These are phyloP conservation scores for Aspergillus flavus DNA, from an alignment of 2,329 filamentous ascomycete genomes.

Conservation along the genomic window DNA sequence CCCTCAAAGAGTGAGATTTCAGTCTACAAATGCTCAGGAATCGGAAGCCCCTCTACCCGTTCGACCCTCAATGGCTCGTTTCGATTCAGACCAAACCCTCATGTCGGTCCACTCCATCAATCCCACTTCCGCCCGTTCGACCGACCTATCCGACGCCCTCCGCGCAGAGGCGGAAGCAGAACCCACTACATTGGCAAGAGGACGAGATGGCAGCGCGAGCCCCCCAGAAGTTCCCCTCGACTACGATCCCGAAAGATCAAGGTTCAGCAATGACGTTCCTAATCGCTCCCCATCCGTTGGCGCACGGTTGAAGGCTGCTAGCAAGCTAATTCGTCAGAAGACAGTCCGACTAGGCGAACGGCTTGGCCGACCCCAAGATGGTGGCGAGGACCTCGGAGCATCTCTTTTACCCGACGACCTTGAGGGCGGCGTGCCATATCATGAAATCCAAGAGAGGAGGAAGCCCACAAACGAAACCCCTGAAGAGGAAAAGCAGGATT, in stretches of 20 bases:
- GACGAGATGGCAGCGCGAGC: not conserved
- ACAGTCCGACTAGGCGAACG: slow-evolving; percentile 31
- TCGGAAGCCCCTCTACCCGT: slow-evolving; percentile 7
- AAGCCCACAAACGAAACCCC: slow-evolving; percentile 22
- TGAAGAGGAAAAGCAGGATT: slow-evolving; percentile 22
- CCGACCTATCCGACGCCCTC: slow-evolving; percentile 14
- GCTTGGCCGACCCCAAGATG: slow-evolving; percentile 34
- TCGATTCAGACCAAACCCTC: slow-evolving; percentile 22
- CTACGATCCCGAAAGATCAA: slow-evolving; percentile 3
- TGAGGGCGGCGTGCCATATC: slow-evolving; percentile 26
- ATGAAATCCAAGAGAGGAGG: slow-evolving; percentile 26
- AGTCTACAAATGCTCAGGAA: slow-evolving; percentile 20
- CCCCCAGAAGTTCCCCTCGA: not conserved
- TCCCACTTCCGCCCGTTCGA: slow-evolving; percentile 10
- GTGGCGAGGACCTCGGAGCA: slow-evolving; percentile 33
- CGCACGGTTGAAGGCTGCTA: slow-evolving; percentile 31
- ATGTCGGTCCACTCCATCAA: slow-evolving; percentile 16
- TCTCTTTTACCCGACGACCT: slow-evolving; percentile 35
- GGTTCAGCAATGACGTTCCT: slow-evolving; percentile 1
- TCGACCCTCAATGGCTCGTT: slow-evolving; percentile 14
- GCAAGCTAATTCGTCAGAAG: slow-evolving; percentile 33
- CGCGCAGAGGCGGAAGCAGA: slow-evolving; percentile 4
- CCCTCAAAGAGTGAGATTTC: slow-evolving; percentile 24
- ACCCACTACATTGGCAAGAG: not conserved
- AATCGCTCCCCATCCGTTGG: slow-evolving; percentile 23